phyloP scores from a whole-genome alignment of 2,329 filamentous ascomycete species.

The Pezicula radicicola region DNA sequence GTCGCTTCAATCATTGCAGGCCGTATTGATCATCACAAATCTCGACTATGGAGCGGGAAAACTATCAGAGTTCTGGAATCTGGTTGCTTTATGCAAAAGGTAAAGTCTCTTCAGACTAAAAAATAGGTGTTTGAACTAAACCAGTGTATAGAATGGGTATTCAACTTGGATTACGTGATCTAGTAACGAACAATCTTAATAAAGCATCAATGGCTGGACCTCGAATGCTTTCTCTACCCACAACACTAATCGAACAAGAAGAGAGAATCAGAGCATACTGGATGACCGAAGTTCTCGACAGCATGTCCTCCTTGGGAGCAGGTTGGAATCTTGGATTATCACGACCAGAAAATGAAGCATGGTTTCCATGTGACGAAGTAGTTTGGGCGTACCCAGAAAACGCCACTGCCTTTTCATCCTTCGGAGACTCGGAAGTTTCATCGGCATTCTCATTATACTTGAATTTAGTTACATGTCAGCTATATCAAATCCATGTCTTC shows the following conservation, averaged over 20 bases:
- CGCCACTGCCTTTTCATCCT: slow-evolving; percentile 10
- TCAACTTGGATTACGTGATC: slow-evolving; percentile 26
- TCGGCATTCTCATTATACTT: slow-evolving; percentile 13
- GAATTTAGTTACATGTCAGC: slow-evolving; percentile 12
- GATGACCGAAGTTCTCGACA: slow-evolving; percentile 34
- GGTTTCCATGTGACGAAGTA: slow-evolving; percentile 13
- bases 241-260: slow-evolving; percentile 29
- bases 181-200: slow-evolving; percentile 28
- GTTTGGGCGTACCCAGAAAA: slow-evolving; percentile 15
- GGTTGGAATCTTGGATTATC: slow-evolving; percentile 22
- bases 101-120: not conserved
- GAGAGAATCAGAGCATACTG: slow-evolving; percentile 33
- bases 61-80: slow-evolving; percentile 30
- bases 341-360: slow-evolving; percentile 9
- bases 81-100: slow-evolving; percentile 30
- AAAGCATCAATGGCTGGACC: slow-evolving; percentile 24
- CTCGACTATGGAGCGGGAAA: slow-evolving; percentile 27
- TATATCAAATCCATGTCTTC: slow-evolving; percentile 13
- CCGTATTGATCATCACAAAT: slow-evolving; percentile 27
- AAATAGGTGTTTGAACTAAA: not conserved
- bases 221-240: slow-evolving; percentile 22
- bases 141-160: slow-evolving; percentile 22
- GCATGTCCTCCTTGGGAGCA: slow-evolving; percentile 29
- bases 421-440: slow-evolving; percentile 12
- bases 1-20: slow-evolving; percentile 30